Conservation (phyloP, 495 filamentous ascomycete genomes). For the Cenococcum geophilum region DNA sequence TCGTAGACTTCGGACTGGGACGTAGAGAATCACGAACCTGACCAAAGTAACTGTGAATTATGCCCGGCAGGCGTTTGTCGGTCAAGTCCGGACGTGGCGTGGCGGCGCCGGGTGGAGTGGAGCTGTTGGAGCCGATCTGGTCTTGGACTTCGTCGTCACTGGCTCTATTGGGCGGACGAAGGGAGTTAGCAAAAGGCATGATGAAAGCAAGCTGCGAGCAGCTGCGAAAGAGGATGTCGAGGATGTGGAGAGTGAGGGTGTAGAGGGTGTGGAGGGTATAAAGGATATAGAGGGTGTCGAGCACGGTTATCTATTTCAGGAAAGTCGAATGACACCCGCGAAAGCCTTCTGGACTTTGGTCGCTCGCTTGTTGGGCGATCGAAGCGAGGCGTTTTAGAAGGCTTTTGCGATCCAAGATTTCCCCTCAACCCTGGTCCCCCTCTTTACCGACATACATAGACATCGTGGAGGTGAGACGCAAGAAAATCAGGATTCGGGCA, state of each 20-base stretch:
- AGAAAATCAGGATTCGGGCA: constrained; percentile 2
- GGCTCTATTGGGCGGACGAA: constrained; percentile 21
- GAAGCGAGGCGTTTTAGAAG: constrained; percentile 1
- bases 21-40: constrained; percentile 75
- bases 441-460: not conserved
- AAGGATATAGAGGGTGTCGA: not conserved
- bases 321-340: constrained; percentile 11
- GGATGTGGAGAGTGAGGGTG: not conserved
- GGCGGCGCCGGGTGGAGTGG: constrained; percentile 69
- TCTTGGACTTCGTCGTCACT: constrained; percentile 53
- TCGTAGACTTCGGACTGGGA: constrained; percentile 30
- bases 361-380: constrained; percentile 12
- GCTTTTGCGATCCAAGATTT: not conserved
- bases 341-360: not conserved
- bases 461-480: not conserved
- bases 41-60: constrained; percentile 85
- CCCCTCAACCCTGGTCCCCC: not conserved
- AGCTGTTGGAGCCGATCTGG: constrained; percentile 69
- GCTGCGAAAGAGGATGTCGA: not conserved
- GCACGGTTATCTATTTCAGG: constrained; percentile 16
- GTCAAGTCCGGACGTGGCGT: constrained; percentile 84
- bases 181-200: constrained; percentile 34
- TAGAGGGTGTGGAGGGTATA: not conserved
- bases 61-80: constrained; percentile 85
- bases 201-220: constrained; percentile 1